phyloP scores from a whole-genome alignment of 805 yeast species.

The Blastobotrys attinorum region DNA sequence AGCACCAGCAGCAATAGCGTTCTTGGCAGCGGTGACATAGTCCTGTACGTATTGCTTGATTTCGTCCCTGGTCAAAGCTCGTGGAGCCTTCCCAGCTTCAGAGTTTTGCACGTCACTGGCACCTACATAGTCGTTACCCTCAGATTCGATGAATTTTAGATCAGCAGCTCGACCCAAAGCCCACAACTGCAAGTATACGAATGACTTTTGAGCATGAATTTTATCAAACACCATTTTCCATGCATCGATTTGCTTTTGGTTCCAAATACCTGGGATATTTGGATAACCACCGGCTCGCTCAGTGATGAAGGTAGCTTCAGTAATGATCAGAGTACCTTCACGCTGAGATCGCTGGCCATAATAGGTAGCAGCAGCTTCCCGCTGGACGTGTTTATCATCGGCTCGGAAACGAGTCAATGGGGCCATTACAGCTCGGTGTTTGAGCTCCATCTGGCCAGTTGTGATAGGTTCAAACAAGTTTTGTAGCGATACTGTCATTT shows the following conservation, averaged over 20 bases:
- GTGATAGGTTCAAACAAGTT: conserved; percentile 17
- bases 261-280: conserved; percentile 41
- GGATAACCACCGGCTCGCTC: conserved; percentile 36
- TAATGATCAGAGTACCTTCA: conserved; percentile 51
- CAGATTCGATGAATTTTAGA: neutral
- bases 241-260: conserved; percentile 76
- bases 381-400: conserved; percentile 31
- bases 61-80: conserved; percentile 32
- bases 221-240: conserved; percentile 49
- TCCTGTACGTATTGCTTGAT: conserved; percentile 36
- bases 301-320: conserved; percentile 55
- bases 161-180: conserved; percentile 34
- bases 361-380: conserved; percentile 43
- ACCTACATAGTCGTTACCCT: conserved; percentile 8
- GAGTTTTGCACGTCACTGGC: conserved; percentile 31
- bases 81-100: conserved; percentile 22
- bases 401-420: conserved; percentile 46
- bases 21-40: conserved; percentile 41
- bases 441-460: conserved; percentile 21
- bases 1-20: conserved; percentile 45
- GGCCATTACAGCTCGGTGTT: conserved; percentile 39
- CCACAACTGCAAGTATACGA: conserved; percentile 36
- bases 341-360: conserved; percentile 47
- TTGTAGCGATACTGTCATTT: no score
- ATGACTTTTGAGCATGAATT: conserved; percentile 36